Percentiles rank a stretch among this genome's conserved stretches.
Evolutionary conservation across 768 basidiomycete species (phyloP).

Genomic region (Paxillus ammoniavirescens): DNA sequence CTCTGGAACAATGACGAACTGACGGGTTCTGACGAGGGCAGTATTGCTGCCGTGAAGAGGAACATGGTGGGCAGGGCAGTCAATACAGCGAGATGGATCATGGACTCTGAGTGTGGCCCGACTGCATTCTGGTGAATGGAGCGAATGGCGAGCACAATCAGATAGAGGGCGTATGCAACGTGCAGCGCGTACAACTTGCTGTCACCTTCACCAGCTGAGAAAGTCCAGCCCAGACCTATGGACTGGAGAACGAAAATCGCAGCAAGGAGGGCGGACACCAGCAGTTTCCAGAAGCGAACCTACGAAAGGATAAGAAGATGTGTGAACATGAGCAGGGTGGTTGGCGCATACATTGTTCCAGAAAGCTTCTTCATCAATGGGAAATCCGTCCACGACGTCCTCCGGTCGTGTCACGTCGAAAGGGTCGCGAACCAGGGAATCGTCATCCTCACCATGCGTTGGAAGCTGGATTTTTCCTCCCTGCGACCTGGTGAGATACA

Average conservation of each 20-base stretch:
- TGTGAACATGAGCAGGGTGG: background rate
- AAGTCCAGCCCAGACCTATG: slow-evolving; percentile 51
- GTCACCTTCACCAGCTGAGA: slow-evolving; percentile 22
- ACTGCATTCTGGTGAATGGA: slow-evolving; percentile 49
- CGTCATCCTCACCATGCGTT: slow-evolving; percentile 20
- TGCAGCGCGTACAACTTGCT: slow-evolving; percentile 44
- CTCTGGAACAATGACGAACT: slow-evolving; percentile 25
- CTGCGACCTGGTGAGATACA: slow-evolving; percentile 38
- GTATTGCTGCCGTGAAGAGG: slow-evolving; percentile 49
- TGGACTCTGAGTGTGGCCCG: slow-evolving; percentile 41
- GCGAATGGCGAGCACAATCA: slow-evolving; percentile 47
- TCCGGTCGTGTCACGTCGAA: slow-evolving; percentile 74
- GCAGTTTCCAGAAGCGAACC: slow-evolving; percentile 60
- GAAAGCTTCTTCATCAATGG: slow-evolving; percentile 59
- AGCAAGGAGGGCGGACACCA: slow-evolving; percentile 45
- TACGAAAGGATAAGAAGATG: slow-evolving; percentile 23
- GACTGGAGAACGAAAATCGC: slow-evolving; percentile 50
- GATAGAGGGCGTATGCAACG: slow-evolving; percentile 56
- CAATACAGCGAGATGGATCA: slow-evolving; percentile 61
- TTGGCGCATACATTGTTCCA: slow-evolving; percentile 46
- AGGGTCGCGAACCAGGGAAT: slow-evolving; percentile 43
- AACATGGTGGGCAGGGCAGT: slow-evolving; percentile 47
- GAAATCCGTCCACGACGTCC: slow-evolving; percentile 66
- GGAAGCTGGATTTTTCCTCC: slow-evolving; percentile 56
- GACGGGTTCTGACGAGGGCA: slow-evolving; percentile 47